Evolutionary conservation across 345 rosid species (phyloP), one percentile per base, ranked within the genome.

Genomic region (Euphorbia pulcherrima): DNA sequence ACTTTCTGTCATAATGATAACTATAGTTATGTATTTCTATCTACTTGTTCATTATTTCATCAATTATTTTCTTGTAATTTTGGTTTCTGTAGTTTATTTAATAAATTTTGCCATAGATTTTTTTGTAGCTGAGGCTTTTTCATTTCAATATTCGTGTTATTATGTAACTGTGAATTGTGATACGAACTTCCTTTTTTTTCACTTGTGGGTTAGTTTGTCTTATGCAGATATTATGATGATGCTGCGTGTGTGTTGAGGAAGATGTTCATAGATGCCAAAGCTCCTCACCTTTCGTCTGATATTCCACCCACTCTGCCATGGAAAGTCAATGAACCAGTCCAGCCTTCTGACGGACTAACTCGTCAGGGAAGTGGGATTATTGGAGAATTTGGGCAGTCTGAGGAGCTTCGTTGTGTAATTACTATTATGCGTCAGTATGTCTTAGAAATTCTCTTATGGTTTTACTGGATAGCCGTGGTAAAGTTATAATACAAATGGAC

Each of bases 391-490:
- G 99, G 97, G 76, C 94, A 90, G 78, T 81, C 92, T 28, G 98
- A 92, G 89, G 99, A 95, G 87, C 84, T 95, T 53, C 97, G 97
- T 41, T 95, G 98, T 74, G 99, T 95, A 80, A 95, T 95, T 74
- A 88, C 92, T 57, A 74, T 95, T 80, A 82, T 95, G 75, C 92
- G 99, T 41, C 99, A 95, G 99, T 94, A 88, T 73, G 99, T 78
- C 76, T 50, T 69, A 10, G 6, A 51, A 29, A 10, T 60, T 21
- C 23, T 26, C 39, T 33, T 4, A 14, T 35, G 13, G 56, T 20
- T 30, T 63, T 20, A 29, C 11, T 12, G 21, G 21, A 57, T 3
- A 27, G 47, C 46, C 35, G 4, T 21, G 4, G 0, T 61, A 10
- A n/a, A 13, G 44, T 20, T 10, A 28, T 39, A 40, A 24, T 2